Conservation (phyloP, 1,284 basidiomycete species). For the Irpex lacteus region DNA sequence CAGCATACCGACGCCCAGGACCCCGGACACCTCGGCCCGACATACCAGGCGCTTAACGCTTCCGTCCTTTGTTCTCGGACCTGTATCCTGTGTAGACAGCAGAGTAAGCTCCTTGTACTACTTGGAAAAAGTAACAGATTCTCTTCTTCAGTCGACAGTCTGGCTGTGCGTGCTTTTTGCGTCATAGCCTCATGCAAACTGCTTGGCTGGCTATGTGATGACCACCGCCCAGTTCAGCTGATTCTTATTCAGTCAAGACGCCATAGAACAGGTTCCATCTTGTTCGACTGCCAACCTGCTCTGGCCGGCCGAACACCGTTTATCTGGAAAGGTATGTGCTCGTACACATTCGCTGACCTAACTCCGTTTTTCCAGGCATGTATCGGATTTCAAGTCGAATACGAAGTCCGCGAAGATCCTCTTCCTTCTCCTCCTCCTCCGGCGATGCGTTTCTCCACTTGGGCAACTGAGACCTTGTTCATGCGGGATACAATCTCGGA, state of each 20-base stretch:
- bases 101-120: too few species aligned
- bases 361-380: background rate
- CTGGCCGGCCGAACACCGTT: too few species aligned
- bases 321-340: background rate
- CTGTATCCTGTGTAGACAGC: background rate
- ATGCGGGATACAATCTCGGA: background rate
- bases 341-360: background rate
- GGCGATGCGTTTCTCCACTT: background rate
- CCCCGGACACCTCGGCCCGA: constrained; percentile 8
- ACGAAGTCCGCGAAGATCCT: background rate
- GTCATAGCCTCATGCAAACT: too few species aligned
- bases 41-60: background rate
- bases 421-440: background rate
- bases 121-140: too few species aligned
- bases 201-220: too few species aligned
- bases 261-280: background rate
- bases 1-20: background rate
- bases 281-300: background rate
- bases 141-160: too few species aligned
- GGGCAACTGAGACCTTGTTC: background rate
- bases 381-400: background rate
- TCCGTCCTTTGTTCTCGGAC: background rate
- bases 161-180: too few species aligned
- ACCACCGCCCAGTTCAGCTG: too few species aligned
- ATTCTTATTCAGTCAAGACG: background rate